Evolutionary conservation across 139 green algal genomes (phyloP).

Genomic region (Astrephomene gubernaculifera): DNA sequence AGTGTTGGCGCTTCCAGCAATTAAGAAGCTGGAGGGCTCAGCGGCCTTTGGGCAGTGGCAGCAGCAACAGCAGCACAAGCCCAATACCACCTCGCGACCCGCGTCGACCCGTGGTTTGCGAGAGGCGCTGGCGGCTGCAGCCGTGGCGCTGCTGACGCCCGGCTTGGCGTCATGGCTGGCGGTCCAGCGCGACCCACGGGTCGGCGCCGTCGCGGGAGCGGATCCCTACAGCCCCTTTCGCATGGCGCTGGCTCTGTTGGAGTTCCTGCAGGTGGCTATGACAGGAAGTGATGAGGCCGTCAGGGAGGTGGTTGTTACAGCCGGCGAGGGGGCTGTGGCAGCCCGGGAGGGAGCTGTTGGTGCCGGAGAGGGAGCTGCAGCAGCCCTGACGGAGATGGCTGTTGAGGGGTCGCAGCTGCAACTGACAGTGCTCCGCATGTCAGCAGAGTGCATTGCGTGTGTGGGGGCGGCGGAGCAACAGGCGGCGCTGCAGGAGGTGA

Average conservation of each 20-base stretch:
- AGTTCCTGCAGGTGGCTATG: slow-evolving; percentile 15
- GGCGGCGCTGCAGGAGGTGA: slow-evolving; percentile 20
- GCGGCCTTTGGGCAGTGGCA: no score
- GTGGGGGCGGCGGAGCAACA: slow-evolving; percentile 16
- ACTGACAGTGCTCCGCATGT: slow-evolving; percentile 1
- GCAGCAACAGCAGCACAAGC: no score
- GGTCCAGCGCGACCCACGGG: not conserved
- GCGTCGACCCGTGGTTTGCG: no score
- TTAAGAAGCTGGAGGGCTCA: no score
- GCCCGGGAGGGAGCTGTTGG: not conserved
- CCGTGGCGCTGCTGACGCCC: slow-evolving; percentile 23
- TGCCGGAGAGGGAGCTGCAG: not conserved
- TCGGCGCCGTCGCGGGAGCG: not conserved
- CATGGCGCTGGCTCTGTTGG: slow-evolving; percentile 11
- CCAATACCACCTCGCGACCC: no score
- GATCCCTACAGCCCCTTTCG: slow-evolving; percentile 33
- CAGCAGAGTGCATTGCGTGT: not conserved
- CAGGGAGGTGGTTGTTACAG: not conserved
- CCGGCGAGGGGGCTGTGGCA: not conserved
- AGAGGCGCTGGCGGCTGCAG: not conserved
- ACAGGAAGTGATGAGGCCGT: not conserved
- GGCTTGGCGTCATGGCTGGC: slow-evolving; percentile 8
- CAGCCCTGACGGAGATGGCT: not conserved
- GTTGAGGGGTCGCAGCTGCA: not conserved
- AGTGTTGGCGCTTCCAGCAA: no score